Percentiles rank a stretch among this genome's conserved stretches.
Conservation (phyloP, 352 stramenopile genomes). For the Phytophthora cajani region DNA sequence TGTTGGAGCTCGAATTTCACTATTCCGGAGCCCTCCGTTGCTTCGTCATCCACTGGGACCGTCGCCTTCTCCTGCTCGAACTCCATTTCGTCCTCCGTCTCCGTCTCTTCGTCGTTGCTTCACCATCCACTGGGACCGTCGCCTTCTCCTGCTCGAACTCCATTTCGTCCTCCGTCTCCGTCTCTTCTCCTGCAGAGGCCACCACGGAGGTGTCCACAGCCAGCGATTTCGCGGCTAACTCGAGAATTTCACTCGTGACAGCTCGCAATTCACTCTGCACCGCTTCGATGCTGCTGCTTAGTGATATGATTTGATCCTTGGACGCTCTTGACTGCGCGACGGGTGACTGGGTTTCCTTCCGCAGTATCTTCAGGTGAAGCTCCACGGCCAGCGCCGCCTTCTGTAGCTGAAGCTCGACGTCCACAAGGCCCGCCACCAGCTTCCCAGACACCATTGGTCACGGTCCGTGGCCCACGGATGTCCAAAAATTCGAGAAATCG, state of each 20-base stretch:
- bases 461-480: too few species aligned
- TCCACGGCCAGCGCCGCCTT: background rate
- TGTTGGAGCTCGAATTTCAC: too few species aligned
- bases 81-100: background rate
- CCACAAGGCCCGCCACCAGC: background rate
- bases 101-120: background rate
- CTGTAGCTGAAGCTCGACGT: background rate
- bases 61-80: background rate
- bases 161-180: background rate
- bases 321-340: background rate
- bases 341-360: background rate
- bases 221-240: background rate
- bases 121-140: too few species aligned
- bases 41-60: background rate
- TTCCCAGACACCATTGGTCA: background rate
- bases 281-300: background rate
- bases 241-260: background rate
- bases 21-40: background rate
- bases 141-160: background rate
- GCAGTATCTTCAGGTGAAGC: background rate
- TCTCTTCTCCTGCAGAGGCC: background rate
- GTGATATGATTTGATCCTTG: background rate
- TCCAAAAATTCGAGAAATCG: too few species aligned
- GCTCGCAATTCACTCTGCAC: background rate
- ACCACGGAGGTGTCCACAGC: background rate